These are phyloP conservation scores for Suillus weaverae DNA, from an alignment of 768 basidiomycete species.

Conservation along the genomic window DNA sequence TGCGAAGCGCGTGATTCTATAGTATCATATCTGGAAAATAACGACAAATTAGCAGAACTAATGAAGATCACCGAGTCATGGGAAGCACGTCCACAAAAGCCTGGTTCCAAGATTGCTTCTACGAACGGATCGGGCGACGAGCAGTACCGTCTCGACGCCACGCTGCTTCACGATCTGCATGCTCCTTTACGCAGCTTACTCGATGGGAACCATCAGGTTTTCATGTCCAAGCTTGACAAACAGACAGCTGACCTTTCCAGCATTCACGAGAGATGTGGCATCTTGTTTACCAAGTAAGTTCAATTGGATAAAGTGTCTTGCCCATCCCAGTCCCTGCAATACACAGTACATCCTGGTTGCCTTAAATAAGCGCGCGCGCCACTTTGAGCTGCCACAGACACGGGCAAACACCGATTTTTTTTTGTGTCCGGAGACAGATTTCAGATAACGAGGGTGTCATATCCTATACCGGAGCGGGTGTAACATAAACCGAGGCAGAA, in stretches of 20 bases:
- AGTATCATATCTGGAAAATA: constrained; percentile 22
- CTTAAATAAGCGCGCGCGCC: too few species aligned
- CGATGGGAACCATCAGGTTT: background rate
- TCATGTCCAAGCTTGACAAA: background rate
- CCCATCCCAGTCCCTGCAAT: too few species aligned
- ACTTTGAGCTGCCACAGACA: too few species aligned
- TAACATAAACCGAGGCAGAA: too few species aligned
- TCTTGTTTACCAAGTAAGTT: constrained; percentile 18
- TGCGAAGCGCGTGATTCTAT: too few species aligned
- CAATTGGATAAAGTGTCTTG: background rate
- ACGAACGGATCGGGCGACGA: background rate
- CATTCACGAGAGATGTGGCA: constrained; percentile 7
- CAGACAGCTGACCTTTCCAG: constrained; percentile 5
- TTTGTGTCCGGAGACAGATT: too few species aligned
- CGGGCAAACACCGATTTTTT: too few species aligned
- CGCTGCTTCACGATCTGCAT: background rate
- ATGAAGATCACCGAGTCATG: background rate
- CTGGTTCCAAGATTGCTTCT: background rate
- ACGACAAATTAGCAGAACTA: background rate
- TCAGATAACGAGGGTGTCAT: too few species aligned
- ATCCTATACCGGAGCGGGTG: too few species aligned
- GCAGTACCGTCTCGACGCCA: background rate
- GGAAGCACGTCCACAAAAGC: background rate
- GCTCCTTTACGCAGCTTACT: background rate
- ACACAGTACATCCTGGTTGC: too few species aligned